Conservation (phyloP, 768 basidiomycete species). For the Boletus vermiculosoides region DNA sequence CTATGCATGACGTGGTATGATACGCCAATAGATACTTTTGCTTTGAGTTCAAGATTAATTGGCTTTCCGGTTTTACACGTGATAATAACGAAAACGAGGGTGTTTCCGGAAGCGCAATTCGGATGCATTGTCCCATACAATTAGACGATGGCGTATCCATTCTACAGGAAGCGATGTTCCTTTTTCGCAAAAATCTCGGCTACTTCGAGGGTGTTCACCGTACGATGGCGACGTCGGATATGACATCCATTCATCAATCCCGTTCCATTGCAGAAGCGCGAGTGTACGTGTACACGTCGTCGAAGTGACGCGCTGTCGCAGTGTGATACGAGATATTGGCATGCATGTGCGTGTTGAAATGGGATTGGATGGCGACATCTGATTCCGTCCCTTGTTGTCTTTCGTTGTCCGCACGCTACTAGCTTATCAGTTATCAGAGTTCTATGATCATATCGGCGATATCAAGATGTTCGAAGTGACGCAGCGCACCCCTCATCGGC, state of each 20-base stretch:
- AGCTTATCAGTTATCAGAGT: background rate
- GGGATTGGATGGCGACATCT: background rate
- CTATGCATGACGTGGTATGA: background rate
- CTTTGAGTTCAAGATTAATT: background rate
- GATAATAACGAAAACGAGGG: background rate
- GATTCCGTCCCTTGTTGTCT: background rate
- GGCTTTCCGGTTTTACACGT: background rate
- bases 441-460: background rate
- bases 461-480: background rate
- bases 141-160: background rate
- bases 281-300: background rate
- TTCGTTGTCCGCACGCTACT: background rate
- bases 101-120: background rate
- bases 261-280: background rate
- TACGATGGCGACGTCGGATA: background rate
- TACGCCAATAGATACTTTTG: background rate
- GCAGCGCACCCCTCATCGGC: no score
- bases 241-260: background rate
- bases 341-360: background rate
- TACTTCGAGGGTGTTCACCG: background rate
- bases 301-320: background rate
- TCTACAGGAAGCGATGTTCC: slow-evolving; percentile 12
- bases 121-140: background rate
- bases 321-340: background rate
- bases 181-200: background rate